phyloP scores from a whole-genome alignment of 345 rosid species.

The Gossypium turneri region DNA sequence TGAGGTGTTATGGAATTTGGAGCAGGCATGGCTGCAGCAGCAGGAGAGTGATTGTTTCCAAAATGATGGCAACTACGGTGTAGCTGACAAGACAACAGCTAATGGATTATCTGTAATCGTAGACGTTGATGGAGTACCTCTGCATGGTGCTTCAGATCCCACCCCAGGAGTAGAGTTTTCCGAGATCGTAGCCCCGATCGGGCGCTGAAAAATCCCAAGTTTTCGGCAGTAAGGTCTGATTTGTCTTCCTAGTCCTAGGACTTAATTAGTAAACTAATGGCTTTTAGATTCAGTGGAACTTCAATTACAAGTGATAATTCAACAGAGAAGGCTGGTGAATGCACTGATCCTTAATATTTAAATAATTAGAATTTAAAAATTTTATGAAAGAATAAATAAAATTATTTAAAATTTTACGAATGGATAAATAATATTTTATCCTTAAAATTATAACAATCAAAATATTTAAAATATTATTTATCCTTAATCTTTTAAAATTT shows the following conservation, averaged over 20 bases:
- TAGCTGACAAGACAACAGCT: background rate
- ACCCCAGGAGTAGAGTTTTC: background rate
- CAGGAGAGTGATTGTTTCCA: conserved; percentile 30
- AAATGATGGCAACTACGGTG: background rate
- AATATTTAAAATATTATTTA: too few relatives aligned
- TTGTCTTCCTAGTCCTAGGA: background rate
- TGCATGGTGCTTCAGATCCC: background rate
- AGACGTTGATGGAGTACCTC: background rate
- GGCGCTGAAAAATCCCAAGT: background rate
- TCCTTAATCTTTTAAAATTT: too few relatives aligned
- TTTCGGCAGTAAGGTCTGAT: too few relatives aligned
- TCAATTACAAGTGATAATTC: too few relatives aligned
- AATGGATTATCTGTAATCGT: background rate
- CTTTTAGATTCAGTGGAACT: background rate
- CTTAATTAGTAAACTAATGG: background rate
- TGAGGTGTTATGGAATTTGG: conserved; percentile 61
- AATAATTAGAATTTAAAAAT: background rate
- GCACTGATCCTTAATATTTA: too few relatives aligned
- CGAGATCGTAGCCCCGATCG: background rate
- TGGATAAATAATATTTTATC: too few relatives aligned
- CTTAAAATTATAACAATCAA: too few relatives aligned
- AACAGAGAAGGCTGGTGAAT: too few relatives aligned
- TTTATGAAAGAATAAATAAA: too few relatives aligned
- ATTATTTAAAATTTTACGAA: too few relatives aligned
- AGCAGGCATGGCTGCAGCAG: conserved; percentile 25